Percentiles rank a stretch among this genome's conserved stretches.
Conservation (phyloP, 2,329 filamentous ascomycete species). For the Leptosphaerulina australis region DNA sequence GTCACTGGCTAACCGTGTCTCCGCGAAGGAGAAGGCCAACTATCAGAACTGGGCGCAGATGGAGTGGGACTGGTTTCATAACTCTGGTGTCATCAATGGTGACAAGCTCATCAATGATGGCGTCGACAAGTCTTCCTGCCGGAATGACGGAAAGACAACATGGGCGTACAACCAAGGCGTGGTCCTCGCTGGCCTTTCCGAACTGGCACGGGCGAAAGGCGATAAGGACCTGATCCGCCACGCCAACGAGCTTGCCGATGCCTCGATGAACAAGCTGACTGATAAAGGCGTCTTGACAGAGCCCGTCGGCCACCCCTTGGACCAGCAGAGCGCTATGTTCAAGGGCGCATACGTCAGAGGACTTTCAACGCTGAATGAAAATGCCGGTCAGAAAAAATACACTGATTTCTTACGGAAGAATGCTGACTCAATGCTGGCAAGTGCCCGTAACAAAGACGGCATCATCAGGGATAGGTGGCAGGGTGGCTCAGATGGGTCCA, state of each 20-base stretch:
- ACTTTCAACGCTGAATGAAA: slow-evolving; percentile 37
- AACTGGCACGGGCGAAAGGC: slow-evolving; percentile 56
- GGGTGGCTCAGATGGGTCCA: slow-evolving; percentile 59
- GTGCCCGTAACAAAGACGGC: slow-evolving; percentile 46
- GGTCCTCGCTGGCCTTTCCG: slow-evolving; percentile 61
- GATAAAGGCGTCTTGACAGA: slow-evolving; percentile 45
- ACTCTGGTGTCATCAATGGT: slow-evolving; percentile 58
- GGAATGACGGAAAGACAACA: slow-evolving; percentile 59
- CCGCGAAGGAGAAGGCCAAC: slow-evolving; percentile 41
- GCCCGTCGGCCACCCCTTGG: slow-evolving; percentile 26
- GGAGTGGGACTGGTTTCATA: slow-evolving; percentile 61
- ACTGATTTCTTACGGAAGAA: slow-evolving; percentile 43
- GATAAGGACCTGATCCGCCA: slow-evolving; percentile 32
- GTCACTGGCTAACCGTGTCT: slow-evolving; percentile 59
- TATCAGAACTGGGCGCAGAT: slow-evolving; percentile 59
- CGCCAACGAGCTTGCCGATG: slow-evolving; percentile 38
- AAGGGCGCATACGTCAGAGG: slow-evolving; percentile 48
- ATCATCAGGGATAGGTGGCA: slow-evolving; percentile 65
- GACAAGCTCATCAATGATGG: slow-evolving; percentile 62
- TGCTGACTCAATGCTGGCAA: slow-evolving; percentile 40
- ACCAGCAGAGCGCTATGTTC: slow-evolving; percentile 43
- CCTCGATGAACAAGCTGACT: slow-evolving; percentile 34
- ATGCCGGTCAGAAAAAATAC: slow-evolving; percentile 30
- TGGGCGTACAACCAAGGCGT: slow-evolving; percentile 67
- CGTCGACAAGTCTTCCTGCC: slow-evolving; percentile 54